These are phyloP conservation scores for Lachancea fermentati DNA, from an alignment of 805 yeast genomes.

Conservation along the genomic window DNA sequence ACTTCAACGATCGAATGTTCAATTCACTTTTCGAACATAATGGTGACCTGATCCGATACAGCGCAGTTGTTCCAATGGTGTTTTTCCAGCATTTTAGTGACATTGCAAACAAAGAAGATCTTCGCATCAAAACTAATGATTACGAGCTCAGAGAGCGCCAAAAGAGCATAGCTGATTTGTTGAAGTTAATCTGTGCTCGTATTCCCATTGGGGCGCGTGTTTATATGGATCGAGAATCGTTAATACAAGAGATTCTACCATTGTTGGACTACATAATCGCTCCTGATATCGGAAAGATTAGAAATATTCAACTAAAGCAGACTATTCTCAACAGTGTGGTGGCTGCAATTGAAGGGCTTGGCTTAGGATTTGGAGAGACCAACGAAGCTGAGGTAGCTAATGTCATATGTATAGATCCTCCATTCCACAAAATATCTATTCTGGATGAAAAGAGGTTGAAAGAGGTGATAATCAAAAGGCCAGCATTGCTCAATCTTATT, in stretches of 20 bases:
- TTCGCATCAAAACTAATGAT: conserved; percentile 30
- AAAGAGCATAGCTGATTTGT: conserved; percentile 28
- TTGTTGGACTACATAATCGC: conserved; percentile 29
- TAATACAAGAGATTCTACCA: conserved; percentile 34
- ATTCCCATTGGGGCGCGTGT: conserved; percentile 14
- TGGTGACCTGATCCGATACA: conserved; percentile 48
- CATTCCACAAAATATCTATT: conserved; percentile 24
- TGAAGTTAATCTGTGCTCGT: conserved; percentile 20
- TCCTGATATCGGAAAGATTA: conserved; percentile 21
- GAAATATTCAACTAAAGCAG: conserved; percentile 22
- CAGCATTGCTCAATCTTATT: conserved; percentile 17
- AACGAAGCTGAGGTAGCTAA: conserved; percentile 21
- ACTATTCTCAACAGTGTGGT: conserved; percentile 35
- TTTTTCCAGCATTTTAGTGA: conserved; percentile 63
- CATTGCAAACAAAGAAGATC: conserved; percentile 37
- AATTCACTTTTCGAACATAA: conserved; percentile 37
- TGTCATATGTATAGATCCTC: conserved; percentile 24
- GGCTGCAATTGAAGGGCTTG: conserved; percentile 35
- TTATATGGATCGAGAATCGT: conserved; percentile 16
- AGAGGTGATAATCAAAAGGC: conserved; percentile 25
- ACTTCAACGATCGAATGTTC: conserved; percentile 57
- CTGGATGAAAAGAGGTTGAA: conserved; percentile 20
- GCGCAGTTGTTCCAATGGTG: conserved; percentile 51
- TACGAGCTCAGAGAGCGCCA: conserved; percentile 27
- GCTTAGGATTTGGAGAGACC: conserved; percentile 35